Evolutionary conservation across 164 flowering plant genomes (phyloP).

Genomic region (Brasenia schreberi): DNA sequence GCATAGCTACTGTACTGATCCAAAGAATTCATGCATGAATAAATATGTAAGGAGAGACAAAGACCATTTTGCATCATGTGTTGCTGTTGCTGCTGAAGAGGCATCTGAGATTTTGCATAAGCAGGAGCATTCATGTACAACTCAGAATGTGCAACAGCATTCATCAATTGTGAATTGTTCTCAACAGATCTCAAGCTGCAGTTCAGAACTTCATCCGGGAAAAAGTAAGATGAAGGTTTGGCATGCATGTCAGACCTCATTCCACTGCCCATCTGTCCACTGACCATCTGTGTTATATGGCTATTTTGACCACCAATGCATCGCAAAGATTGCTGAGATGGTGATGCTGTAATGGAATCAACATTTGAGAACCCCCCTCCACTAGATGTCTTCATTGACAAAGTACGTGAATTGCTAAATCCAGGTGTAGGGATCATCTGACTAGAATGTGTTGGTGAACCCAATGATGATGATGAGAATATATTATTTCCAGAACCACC

Average conservation of each 20-base stretch:
- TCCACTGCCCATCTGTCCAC: conserved; percentile 62
- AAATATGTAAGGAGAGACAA: conserved; percentile 10
- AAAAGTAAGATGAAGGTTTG: conserved; percentile 37
- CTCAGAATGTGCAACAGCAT: conserved; percentile 53
- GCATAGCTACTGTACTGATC: neutral
- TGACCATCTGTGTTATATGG: conserved; percentile 55
- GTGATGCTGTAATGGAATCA: conserved; percentile 52
- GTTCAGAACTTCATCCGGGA: conserved; percentile 53
- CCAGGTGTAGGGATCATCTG: conserved; percentile 99
- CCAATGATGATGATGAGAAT: conserved; percentile 36
- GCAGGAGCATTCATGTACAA: conserved; percentile 35
- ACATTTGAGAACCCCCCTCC: conserved; percentile 43
- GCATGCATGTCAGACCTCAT: conserved; percentile 57
- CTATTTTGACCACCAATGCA: conserved; percentile 59
- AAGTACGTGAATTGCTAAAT: conserved; percentile 38
- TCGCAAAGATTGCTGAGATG: conserved; percentile 51
- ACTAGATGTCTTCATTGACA: conserved; percentile 34
- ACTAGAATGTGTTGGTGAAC: conserved; percentile 39
- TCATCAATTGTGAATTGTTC: conserved; percentile 41
- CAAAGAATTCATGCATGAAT: neutral
- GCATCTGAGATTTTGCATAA: conserved; percentile 40
- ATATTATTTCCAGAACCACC: conserved; percentile 35
- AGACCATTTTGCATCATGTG: conserved; percentile 40
- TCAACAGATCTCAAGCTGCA: conserved; percentile 50
- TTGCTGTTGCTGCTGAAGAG: conserved; percentile 36